Conservation (phyloP, 257 asterid species). For the Phtheirospermum japonicum region DNA sequence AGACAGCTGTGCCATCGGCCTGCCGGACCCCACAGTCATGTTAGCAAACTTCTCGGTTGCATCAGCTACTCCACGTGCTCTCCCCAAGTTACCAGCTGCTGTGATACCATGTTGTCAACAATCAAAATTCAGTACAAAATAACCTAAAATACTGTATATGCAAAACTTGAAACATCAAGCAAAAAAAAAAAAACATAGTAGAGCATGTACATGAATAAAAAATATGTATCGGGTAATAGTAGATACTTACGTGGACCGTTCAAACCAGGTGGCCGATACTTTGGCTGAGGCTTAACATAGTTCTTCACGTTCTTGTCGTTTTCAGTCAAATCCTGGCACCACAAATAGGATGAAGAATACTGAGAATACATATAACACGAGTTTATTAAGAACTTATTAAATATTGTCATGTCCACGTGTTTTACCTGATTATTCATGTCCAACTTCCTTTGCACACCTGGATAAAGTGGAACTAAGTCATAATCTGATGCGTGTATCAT, state of each 20-base stretch:
- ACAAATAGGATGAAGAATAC: not conserved
- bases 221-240: not conserved
- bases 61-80: constrained; percentile 44
- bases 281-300: constrained; percentile 59
- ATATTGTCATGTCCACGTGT: not conserved
- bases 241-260: constrained; percentile 51
- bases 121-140: not conserved
- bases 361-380: not conserved
- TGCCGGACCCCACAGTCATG: constrained; percentile 49
- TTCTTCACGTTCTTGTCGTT: constrained; percentile 44
- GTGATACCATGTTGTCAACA: constrained; percentile 4
- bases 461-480: not conserved
- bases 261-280: constrained; percentile 67
- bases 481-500: not conserved
- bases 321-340: constrained; percentile 17
- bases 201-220: too few species aligned
- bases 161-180: not conserved
- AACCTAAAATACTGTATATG: not conserved
- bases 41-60: constrained; percentile 54
- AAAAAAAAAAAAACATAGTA: too few species aligned
- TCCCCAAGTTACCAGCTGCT: constrained; percentile 42
- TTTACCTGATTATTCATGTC: constrained; percentile 10
- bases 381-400: not conserved
- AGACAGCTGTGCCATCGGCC: constrained; percentile 42
- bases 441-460: constrained; percentile 11